phyloP scores from a whole-genome alignment of 805 yeast species.

The Metschnikowia dekortorum region DNA sequence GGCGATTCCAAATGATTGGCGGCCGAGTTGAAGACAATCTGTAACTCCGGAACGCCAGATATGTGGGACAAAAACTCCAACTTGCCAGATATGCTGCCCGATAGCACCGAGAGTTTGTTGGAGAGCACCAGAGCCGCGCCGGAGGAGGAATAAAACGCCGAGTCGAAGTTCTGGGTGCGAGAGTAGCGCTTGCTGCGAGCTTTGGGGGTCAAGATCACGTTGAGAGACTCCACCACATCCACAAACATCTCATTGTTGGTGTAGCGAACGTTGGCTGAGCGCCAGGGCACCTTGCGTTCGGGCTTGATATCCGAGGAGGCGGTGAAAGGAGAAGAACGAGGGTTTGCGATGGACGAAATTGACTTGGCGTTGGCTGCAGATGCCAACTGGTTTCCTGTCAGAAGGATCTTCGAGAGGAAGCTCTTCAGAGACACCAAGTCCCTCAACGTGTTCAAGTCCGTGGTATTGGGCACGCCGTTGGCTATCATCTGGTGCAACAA shows the following conservation, averaged over 20 bases:
- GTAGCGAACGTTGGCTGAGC: conserved; percentile 64
- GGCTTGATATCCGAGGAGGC: conserved; percentile 5
- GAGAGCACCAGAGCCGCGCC: conserved; percentile 11
- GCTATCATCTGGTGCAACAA: conserved; percentile 76
- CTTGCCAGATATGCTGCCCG: conserved; percentile 59
- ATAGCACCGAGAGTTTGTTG: conserved; percentile 33
- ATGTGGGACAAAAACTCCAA: conserved; percentile 62
- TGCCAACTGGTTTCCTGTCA: conserved; percentile 35
- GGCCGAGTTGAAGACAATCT: conserved; percentile 45
- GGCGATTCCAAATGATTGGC: conserved; percentile 53
- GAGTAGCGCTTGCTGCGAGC: conserved; percentile 8
- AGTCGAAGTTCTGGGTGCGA: conserved; percentile 17
- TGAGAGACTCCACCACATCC: conserved; percentile 67
- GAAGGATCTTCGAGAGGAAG: conserved; percentile 48
- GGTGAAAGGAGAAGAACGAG: conserved; percentile 2
- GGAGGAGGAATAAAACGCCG: conserved; percentile 21
- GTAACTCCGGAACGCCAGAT: conserved; percentile 74
- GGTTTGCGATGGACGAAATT: conserved; percentile 15
- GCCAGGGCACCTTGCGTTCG: conserved; percentile 60
- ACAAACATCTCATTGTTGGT: conserved; percentile 82
- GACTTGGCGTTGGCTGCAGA: conserved; percentile 21
- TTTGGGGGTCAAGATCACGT: conserved; percentile 42
- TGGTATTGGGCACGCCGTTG: conserved; percentile 65
- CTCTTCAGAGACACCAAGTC: conserved; percentile 67
- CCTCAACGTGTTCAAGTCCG: conserved; percentile 66